These are phyloP conservation scores for Xylaria digitata DNA, from an alignment of 2,329 filamentous ascomycete species.

Conservation along the genomic window DNA sequence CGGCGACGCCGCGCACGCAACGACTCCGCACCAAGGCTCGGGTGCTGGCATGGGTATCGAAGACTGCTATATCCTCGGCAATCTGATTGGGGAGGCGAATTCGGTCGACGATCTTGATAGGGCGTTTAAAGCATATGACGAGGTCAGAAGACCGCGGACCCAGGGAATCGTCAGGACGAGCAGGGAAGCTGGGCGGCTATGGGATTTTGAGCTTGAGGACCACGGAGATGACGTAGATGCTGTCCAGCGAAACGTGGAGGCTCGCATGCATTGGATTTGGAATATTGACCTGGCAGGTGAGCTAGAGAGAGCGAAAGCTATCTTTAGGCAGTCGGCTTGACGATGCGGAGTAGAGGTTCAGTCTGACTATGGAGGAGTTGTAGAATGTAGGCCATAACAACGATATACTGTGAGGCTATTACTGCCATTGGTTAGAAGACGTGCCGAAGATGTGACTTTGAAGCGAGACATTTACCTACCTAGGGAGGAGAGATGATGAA, in stretches of 20 bases:
- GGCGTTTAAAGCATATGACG: conserved; percentile 64
- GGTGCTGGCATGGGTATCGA: conserved; percentile 69
- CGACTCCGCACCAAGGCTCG: conserved; percentile 69
- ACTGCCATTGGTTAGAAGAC: neutral
- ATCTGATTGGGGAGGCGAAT: conserved; percentile 58
- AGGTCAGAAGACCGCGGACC: conserved; percentile 59
- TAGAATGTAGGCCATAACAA: neutral
- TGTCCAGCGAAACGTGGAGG: conserved; percentile 52
- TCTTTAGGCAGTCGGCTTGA: conserved; percentile 44
- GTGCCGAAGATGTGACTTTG: neutral
- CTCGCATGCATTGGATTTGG: conserved; percentile 53
- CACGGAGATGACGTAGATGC: conserved; percentile 49
- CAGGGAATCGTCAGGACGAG: conserved; percentile 64
- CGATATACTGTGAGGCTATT: neutral
- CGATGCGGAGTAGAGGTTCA: neutral
- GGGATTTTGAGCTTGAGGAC: conserved; percentile 56
- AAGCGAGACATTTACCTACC: neutral
- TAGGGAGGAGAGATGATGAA: neutral
- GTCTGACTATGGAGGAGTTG: neutral
- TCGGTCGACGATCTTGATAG: conserved; percentile 52
- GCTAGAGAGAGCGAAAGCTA: conserved; percentile 53
- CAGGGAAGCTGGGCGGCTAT: conserved; percentile 56
- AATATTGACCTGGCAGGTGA: conserved; percentile 50
- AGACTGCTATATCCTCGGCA: conserved; percentile 55
- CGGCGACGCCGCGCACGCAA: conserved; percentile 73